Conservation (phyloP, 768 basidiomycete genomes). For the Mrakia blollopis region DNA sequence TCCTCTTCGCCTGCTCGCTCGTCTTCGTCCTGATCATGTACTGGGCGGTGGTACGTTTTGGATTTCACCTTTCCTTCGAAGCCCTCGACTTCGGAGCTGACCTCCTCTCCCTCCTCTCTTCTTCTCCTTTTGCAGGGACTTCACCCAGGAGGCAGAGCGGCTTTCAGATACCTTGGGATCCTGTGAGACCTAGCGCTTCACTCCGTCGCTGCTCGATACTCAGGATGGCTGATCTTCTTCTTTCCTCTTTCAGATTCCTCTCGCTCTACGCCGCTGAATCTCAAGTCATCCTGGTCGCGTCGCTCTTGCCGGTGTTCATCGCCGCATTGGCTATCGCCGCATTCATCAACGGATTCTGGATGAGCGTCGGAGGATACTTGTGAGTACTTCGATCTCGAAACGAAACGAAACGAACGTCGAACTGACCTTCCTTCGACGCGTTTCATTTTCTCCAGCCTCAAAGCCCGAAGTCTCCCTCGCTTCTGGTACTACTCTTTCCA, state of each 20-base stretch:
- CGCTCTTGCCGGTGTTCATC: conserved; percentile 57
- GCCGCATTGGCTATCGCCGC: conserved; percentile 54
- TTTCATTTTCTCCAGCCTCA: conserved; percentile 46
- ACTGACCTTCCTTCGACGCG: background rate
- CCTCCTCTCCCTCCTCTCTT: background rate
- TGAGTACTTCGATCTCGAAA: background rate
- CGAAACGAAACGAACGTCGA: too few species aligned
- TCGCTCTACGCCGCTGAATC: conserved; percentile 55
- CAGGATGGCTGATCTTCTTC: too few species aligned
- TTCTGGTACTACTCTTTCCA: conserved; percentile 60
- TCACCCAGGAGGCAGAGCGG: conserved; percentile 50
- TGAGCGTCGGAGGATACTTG: conserved; percentile 49
- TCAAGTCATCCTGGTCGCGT: conserved; percentile 53
- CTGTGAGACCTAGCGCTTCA: too few species aligned
- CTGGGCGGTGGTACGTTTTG: conserved; percentile 39
- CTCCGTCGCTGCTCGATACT: too few species aligned
- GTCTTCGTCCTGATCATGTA: conserved; percentile 54
- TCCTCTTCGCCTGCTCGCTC: conserved; percentile 53
- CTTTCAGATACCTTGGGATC: conserved; percentile 57
- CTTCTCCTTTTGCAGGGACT: conserved; percentile 45
- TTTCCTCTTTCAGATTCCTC: conserved; percentile 36
- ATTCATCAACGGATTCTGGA: conserved; percentile 51
- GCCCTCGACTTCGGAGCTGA: background rate
- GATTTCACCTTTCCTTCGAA: background rate
- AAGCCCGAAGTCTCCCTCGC: conserved; percentile 53